Percentiles rank a stretch among this genome's conserved stretches.
phyloP scores from a whole-genome alignment of 768 basidiomycete species.

The Psilocybe cubensis region DNA sequence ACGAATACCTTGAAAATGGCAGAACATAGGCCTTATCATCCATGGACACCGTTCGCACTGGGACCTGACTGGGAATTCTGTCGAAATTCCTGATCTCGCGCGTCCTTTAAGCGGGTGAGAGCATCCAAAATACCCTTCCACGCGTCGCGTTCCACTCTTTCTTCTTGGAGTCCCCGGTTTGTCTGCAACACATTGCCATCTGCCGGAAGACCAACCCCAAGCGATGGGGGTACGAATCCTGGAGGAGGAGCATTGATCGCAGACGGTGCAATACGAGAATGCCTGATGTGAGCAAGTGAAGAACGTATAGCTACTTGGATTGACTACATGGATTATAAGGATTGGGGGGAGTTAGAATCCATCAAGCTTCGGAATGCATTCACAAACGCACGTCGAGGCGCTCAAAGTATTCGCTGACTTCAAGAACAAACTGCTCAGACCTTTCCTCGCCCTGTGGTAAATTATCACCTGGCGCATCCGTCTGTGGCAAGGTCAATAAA shows the following conservation, averaged over 20 bases:
- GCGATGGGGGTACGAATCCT: conserved; percentile 75
- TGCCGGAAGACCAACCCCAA: conserved; percentile 74
- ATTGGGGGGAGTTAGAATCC: background rate
- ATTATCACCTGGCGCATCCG: conserved; percentile 66
- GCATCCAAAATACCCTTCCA: conserved; percentile 78
- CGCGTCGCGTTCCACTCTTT: conserved; percentile 73
- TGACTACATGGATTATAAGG: conserved; percentile 40
- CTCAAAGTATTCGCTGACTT: conserved; percentile 86
- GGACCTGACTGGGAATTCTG: conserved; percentile 3
- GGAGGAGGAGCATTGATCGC: conserved; percentile 81
- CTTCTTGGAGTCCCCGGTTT: conserved; percentile 76
- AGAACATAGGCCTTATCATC: background rate
- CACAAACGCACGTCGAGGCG: conserved; percentile 66
- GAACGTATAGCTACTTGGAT: conserved; percentile 80
- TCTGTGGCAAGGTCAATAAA: conserved; percentile 81
- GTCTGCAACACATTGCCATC: conserved; percentile 36
- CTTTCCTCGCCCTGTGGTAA: conserved; percentile 83
- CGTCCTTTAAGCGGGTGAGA: conserved; percentile 62
- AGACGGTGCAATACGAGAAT: conserved; percentile 84
- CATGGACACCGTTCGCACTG: background rate
- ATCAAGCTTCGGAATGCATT: background rate
- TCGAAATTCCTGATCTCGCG: conserved; percentile 26
- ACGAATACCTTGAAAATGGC: background rate
- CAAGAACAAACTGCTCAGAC: conserved; percentile 83
- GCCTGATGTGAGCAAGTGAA: conserved; percentile 78